Evolutionary conservation across 78 protist genomes (phyloP).

Genomic region (Polysphondylium violaceum): DNA sequence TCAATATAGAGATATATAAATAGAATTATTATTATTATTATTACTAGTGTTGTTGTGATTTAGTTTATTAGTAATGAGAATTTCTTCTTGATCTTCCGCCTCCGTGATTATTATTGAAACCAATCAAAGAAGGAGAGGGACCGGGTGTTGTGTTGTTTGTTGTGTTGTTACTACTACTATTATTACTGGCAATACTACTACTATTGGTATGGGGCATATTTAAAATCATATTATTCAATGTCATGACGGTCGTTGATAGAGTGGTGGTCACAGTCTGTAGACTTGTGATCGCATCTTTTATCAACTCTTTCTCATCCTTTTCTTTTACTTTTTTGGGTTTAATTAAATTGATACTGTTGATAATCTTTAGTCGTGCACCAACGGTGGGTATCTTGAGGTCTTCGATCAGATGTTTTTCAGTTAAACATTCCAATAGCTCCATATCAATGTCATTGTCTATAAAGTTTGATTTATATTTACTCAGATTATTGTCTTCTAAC

Average conservation of each 20-base stretch:
- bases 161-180: background rate
- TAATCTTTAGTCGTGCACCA: constrained; percentile 68
- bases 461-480: constrained; percentile 48
- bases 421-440: constrained; percentile 31
- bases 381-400: constrained; percentile 59
- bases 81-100: constrained; percentile 13
- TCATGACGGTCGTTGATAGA: background rate
- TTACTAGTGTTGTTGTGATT: too few relatives aligned
- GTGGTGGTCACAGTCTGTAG: background rate
- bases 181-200: background rate
- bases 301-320: constrained; percentile 11
- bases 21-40: too few relatives aligned
- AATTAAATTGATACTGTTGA: constrained; percentile 22
- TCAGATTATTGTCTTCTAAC: constrained; percentile 10
- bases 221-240: background rate
- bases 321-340: background rate
- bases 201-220: background rate
- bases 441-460: constrained; percentile 38
- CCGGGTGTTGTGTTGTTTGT: too few relatives aligned
- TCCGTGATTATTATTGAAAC: background rate
- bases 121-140: background rate
- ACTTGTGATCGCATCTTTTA: constrained; percentile 34
- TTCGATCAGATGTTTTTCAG: constrained; percentile 56
- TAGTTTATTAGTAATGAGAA: constrained; percentile 2
- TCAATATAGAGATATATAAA: too few relatives aligned